Evolutionary conservation across 1,139 yeast genomes (phyloP).

Genomic region (Saccharomycopsis crataegensis): DNA sequence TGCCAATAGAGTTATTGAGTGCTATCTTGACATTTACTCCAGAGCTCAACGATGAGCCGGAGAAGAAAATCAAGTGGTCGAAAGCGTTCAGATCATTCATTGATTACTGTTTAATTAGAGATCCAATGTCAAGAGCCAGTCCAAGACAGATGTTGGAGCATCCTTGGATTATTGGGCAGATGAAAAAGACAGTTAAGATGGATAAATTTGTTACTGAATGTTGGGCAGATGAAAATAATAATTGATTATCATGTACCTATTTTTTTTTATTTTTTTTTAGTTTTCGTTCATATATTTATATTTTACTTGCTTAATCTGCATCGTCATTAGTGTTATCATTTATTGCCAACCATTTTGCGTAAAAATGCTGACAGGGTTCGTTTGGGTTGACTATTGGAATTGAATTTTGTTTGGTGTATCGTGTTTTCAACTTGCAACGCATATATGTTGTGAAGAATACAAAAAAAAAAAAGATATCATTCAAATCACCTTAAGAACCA

Average conservation of each 20-base stretch:
- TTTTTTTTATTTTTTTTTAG: not conserved
- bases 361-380: too few relatives aligned
- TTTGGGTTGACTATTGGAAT: too few relatives aligned
- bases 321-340: not conserved
- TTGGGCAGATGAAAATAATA: slow-evolving; percentile 43
- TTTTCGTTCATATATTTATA: not conserved
- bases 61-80: slow-evolving; percentile 73
- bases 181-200: slow-evolving; percentile 69
- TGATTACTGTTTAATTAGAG: slow-evolving; percentile 73
- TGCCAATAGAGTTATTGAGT: slow-evolving; percentile 81
- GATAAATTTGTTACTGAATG: slow-evolving; percentile 74
- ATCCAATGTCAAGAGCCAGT: slow-evolving; percentile 72
- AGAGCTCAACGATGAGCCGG: slow-evolving; percentile 66
- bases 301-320: not conserved
- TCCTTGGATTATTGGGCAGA: slow-evolving; percentile 84
- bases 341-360: not conserved
- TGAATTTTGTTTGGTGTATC: too few relatives aligned
- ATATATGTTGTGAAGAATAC: too few relatives aligned
- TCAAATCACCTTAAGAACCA: too few relatives aligned
- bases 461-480: too few relatives aligned
- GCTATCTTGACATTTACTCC: slow-evolving; percentile 81
- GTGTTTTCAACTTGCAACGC: too few relatives aligned
- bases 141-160: slow-evolving; percentile 89
- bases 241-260: not conserved
- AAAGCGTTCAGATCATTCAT: slow-evolving; percentile 77